Conservation (phyloP, 805 yeast genomes). For the Yarrowia keelungensis region DNA sequence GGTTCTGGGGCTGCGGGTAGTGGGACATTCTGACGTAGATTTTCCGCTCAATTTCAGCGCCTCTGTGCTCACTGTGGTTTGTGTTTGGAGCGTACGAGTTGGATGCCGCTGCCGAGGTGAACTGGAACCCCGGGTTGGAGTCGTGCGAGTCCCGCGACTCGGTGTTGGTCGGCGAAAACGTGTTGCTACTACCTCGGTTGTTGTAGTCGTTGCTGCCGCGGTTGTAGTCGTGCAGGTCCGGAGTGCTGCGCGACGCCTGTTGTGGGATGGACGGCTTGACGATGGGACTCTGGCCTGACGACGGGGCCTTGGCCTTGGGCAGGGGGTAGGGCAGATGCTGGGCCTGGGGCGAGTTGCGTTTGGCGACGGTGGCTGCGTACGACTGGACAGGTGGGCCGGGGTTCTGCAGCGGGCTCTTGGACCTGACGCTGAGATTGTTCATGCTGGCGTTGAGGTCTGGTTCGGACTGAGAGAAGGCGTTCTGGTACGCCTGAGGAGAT, state of each 20-base stretch:
- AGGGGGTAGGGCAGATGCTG: conserved; percentile 34
- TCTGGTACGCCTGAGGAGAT: background rate
- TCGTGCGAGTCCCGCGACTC: conserved; percentile 22
- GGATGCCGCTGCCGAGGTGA: conserved; percentile 16
- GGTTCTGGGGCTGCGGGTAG: conserved; percentile 28
- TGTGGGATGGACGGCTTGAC: background rate
- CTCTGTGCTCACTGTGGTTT: background rate
- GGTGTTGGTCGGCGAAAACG: conserved; percentile 17
- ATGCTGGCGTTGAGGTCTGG: conserved; percentile 47
- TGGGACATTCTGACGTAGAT: conserved; percentile 38
- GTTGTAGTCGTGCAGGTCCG: conserved; percentile 27
- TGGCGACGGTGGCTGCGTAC: conserved; percentile 33
- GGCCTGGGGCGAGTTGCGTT: conserved; percentile 32
- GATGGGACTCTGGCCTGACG: background rate
- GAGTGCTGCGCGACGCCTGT: conserved; percentile 29
- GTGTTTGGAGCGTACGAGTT: conserved; percentile 2
- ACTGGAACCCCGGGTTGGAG: conserved; percentile 21
- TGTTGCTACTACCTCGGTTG: conserved; percentile 4
- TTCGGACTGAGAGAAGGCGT: conserved; percentile 26
- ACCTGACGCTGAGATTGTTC: conserved; percentile 11
- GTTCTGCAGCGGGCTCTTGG: conserved; percentile 35
- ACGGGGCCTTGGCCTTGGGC: conserved; percentile 22
- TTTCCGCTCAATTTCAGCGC: conserved; percentile 30
- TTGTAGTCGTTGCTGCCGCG: conserved; percentile 14
- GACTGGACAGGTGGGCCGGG: conserved; percentile 30